phyloP scores from a whole-genome alignment of 352 stramenopile genomes.

The Thalassiosira exigua region DNA sequence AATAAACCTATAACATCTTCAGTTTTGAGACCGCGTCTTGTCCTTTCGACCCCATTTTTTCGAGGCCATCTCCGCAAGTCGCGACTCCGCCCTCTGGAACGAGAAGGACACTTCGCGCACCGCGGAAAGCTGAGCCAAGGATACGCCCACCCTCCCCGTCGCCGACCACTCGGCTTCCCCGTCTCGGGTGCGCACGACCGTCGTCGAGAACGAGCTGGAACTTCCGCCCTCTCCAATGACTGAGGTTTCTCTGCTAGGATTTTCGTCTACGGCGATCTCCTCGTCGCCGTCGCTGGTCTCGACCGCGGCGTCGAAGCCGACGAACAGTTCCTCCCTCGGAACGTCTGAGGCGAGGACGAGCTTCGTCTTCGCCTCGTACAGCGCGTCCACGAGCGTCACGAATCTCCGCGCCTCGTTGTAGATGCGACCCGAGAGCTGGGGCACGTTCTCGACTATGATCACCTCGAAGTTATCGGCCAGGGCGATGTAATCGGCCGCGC shows the following conservation, averaged over 20 bases:
- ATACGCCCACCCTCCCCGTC: conserved; percentile 52
- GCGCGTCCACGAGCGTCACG: conserved; percentile 96
- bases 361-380: conserved; percentile 90
- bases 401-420: conserved; percentile 94
- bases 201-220: conserved; percentile 50
- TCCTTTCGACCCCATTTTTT: too few relatives aligned
- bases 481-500: conserved; percentile 94
- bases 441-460: conserved; percentile 91
- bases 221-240: conserved; percentile 46
- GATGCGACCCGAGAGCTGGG: conserved; percentile 85
- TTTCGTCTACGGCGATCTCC: conserved; percentile 65
- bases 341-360: conserved; percentile 53
- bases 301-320: conserved; percentile 2
- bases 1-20: too few relatives aligned
- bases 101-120: conserved; percentile 81
- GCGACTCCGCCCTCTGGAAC: conserved; percentile 77
- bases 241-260: too few relatives aligned
- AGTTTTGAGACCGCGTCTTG: too few relatives aligned
- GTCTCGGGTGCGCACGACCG: conserved; percentile 27
- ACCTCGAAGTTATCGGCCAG: conserved; percentile 91
- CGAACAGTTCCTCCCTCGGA: conserved; percentile 23
- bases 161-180: conserved; percentile 47
- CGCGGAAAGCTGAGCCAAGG: conserved; percentile 70
- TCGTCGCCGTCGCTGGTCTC: conserved; percentile 9
- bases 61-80: conserved; percentile 81